Conservation (phyloP, 2,329 filamentous ascomycete species). For the Ophiocordyceps camponoti-rufipedis region DNA sequence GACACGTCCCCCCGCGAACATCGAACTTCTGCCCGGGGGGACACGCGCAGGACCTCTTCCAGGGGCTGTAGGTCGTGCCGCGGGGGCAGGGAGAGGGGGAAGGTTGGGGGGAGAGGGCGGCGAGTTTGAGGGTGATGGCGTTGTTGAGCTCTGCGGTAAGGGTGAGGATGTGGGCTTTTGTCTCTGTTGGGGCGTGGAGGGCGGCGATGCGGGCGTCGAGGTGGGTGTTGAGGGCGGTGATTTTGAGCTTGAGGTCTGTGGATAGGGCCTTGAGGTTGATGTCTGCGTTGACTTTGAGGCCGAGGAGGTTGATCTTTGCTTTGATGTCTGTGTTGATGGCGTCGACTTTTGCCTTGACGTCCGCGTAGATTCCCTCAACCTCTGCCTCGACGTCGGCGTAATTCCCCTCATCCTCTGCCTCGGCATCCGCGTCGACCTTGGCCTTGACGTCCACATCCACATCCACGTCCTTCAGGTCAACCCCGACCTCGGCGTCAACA, state of each 20-base stretch:
- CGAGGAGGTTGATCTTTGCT: background rate
- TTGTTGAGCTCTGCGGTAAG: background rate
- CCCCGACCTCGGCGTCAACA: background rate
- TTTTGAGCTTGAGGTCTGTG: background rate
- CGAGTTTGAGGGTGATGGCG: background rate
- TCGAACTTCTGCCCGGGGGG: constrained; percentile 21
- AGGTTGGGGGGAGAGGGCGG: constrained; percentile 3
- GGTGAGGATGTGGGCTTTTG: background rate
- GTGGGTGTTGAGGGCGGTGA: background rate
- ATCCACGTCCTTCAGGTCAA: background rate
- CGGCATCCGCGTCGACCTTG: background rate
- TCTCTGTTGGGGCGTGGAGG: constrained; percentile 7
- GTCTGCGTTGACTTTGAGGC: background rate
- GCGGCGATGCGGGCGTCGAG: background rate
- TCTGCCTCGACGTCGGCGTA: background rate
- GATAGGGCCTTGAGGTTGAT: background rate
- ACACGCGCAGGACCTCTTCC: constrained; percentile 24
- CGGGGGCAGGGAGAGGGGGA: constrained; percentile 12
- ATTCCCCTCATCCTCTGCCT: no score
- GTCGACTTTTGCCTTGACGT: background rate
- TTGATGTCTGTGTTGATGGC: background rate
- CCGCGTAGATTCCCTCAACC: background rate
- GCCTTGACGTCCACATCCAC: background rate
- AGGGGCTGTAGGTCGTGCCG: constrained; percentile 18
- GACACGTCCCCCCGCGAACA: constrained; percentile 9